Conservation (phyloP, 2,329 filamentous ascomycete species). For the Rachicladosporium sp. region DNA sequence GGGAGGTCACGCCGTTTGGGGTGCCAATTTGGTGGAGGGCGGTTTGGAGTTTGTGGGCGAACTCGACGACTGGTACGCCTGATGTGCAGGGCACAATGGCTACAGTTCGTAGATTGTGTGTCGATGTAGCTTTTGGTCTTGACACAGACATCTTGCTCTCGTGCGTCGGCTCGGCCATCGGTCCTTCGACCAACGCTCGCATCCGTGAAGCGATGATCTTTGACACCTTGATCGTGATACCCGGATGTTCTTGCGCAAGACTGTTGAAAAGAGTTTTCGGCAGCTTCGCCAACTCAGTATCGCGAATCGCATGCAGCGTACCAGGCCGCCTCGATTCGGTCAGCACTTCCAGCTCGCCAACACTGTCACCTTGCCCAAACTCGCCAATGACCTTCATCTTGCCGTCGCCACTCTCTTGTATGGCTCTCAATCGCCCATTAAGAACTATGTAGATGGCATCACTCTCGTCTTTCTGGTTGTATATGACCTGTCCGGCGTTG, state of each 20-base stretch:
- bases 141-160: slow-evolving; percentile 33
- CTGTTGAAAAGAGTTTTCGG: slow-evolving; percentile 95
- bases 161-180: slow-evolving; percentile 44
- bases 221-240: slow-evolving; percentile 97
- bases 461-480: slow-evolving; percentile 86
- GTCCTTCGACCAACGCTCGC: slow-evolving; percentile 76
- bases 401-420: slow-evolving; percentile 69
- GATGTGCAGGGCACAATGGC: slow-evolving; percentile 81
- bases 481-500: slow-evolving; percentile 86
- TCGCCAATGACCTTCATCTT: slow-evolving; percentile 80
- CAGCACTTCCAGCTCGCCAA: slow-evolving; percentile 94
- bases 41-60: slow-evolving; percentile 76
- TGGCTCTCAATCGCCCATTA: slow-evolving; percentile 77
- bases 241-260: slow-evolving; percentile 88
- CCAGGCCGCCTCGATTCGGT: slow-evolving; percentile 86
- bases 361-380: slow-evolving; percentile 93
- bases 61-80: slow-evolving; percentile 89
- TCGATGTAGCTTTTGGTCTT: slow-evolving; percentile 62
- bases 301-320: slow-evolving; percentile 87
- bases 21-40: slow-evolving; percentile 83
- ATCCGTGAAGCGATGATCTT: slow-evolving; percentile 96
- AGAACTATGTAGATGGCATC: slow-evolving; percentile 97
- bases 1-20: slow-evolving; percentile 75
- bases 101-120: slow-evolving; percentile 82
- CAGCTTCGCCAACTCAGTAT: slow-evolving; percentile 92